Base-by-base conservation (phyloP, 1,139 yeast species). In the Yamadazyma jaroonii region DNA sequence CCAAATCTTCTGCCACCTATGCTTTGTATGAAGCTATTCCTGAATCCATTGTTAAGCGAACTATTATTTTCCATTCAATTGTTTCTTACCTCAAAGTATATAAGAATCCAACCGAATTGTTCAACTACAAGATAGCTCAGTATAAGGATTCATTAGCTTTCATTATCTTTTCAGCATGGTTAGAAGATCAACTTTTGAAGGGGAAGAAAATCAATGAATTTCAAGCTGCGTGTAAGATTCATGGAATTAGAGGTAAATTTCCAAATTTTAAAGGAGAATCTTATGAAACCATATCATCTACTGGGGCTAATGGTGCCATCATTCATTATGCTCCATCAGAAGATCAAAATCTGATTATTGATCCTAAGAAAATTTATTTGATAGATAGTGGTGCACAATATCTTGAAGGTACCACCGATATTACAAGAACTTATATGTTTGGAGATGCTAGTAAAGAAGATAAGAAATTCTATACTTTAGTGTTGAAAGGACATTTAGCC, bases 351-450 rank as follows among this genome's bases (percentile, higher is more conserved):
- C 54, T 69, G 1, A 46, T 60, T 0, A 68, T 77, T 38, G 75
- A 76, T 45, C 68, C 72, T 3, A 48, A 54, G 4, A 53, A 65
- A 13, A 56, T 77, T 2, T 74, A 67, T 42, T 57, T 77, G 28
- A 47, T 74, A 27, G 83, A 77, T 52, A 66, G 80, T 1, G 83
- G 83, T 3, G 73, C 77, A 4, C 82, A 77, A 37, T 77, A 64
- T 48, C 57, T 77, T 34, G 80, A 77, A 50, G 82, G 82, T 3
- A 77, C 83, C 1, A 77, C 83, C 1, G 82, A 77, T 50, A 77
- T 76, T 9, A 77, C 83, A 3, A 58, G 83, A 41, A 74, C 81
- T 0, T 61, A 63, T 40, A 68, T 69, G 47, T 74, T 77, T 47
- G 67, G 67, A 5, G 31, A 51, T 28, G 53, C 53, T 0, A 12